Percentiles rank a stretch among this genome's conserved stretches.
These are phyloP conservation scores for Termitomyces sp. DNA, from an alignment of 768 basidiomycete genomes.

Conservation along the genomic window DNA sequence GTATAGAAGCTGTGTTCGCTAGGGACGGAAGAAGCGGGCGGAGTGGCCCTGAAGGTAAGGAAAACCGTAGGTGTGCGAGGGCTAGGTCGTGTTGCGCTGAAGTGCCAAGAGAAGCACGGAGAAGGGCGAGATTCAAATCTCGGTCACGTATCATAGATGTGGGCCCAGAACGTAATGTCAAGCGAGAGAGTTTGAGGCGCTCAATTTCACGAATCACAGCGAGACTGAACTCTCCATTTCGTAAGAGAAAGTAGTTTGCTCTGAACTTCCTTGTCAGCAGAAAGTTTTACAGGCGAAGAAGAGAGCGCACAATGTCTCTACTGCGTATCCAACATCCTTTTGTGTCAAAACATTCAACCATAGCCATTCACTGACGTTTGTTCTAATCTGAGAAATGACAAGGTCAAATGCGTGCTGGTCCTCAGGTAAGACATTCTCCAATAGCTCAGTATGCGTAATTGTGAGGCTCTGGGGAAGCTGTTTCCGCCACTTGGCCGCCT, in stretches of 20 bases:
- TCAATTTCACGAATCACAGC: constrained; percentile 85
- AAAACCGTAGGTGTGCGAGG: constrained; percentile 67
- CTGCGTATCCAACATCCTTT: constrained; percentile 77
- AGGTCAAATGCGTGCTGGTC: constrained; percentile 74
- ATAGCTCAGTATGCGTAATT: constrained; percentile 54
- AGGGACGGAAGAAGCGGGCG: constrained; percentile 80
- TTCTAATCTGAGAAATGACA: constrained; percentile 69
- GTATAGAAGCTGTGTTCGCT: constrained; percentile 23
- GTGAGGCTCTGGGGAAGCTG: constrained; percentile 69
- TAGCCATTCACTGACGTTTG: constrained; percentile 87
- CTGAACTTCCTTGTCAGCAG: constrained; percentile 31
- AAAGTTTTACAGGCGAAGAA: not conserved
- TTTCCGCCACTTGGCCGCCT: constrained; percentile 71
- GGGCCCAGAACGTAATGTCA: constrained; percentile 60
- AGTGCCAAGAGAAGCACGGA: constrained; percentile 86
- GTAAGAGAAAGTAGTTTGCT: constrained; percentile 81
- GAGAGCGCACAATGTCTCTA: constrained; percentile 71
- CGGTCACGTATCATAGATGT: constrained; percentile 84
- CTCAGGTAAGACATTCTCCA: constrained; percentile 67
- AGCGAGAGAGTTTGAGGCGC: constrained; percentile 71
- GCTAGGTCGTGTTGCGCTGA: constrained; percentile 83
- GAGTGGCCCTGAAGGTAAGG: constrained; percentile 75
- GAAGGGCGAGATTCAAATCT: constrained; percentile 80
- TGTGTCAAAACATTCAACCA: constrained; percentile 86
- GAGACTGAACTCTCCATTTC: constrained; percentile 84